Conservation (phyloP, 768 basidiomycete species). For the Boletus fagicola region DNA sequence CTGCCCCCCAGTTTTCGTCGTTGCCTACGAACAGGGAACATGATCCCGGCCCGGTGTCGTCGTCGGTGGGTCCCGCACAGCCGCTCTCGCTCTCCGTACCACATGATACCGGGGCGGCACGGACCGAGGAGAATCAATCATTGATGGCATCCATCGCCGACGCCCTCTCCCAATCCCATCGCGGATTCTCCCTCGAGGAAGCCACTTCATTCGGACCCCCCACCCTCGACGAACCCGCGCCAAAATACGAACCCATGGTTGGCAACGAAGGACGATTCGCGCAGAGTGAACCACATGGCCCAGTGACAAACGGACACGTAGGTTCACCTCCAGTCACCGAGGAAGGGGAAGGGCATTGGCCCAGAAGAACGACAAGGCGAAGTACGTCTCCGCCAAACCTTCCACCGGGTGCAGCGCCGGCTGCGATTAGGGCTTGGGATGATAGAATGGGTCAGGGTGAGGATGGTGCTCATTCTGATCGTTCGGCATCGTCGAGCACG, state of each 20-base stretch:
- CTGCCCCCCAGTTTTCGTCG: slow-evolving; percentile 53
- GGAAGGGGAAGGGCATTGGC: slow-evolving; percentile 14
- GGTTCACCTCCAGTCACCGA: slow-evolving; percentile 5
- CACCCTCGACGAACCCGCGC: slow-evolving; percentile 35
- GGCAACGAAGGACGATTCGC: neutral
- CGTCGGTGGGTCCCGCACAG: slow-evolving; percentile 5
- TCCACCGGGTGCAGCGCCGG: slow-evolving; percentile 43
- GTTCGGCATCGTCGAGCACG: slow-evolving; percentile 32
- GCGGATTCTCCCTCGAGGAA: slow-evolving; percentile 26
- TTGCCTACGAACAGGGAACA: slow-evolving; percentile 50
- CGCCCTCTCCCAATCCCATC: slow-evolving; percentile 34
- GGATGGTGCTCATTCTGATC: slow-evolving; percentile 31
- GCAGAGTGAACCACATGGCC: slow-evolving; percentile 21
- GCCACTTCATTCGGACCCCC: slow-evolving; percentile 18
- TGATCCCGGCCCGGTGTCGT: slow-evolving; percentile 20
- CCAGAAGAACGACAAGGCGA: slow-evolving; percentile 28
- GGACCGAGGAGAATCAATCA: slow-evolving; percentile 29
- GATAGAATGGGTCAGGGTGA: slow-evolving; percentile 35
- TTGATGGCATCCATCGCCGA: slow-evolving; percentile 40
- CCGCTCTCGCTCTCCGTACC: slow-evolving; percentile 12
- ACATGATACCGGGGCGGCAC: slow-evolving; percentile 3
- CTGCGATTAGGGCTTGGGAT: slow-evolving; percentile 37
- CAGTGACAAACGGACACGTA: slow-evolving; percentile 16
- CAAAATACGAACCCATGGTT: slow-evolving; percentile 36
- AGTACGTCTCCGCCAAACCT: slow-evolving; percentile 40